These are phyloP conservation scores for Fusarium sp. DNA, from an alignment of 2,329 filamentous ascomycete genomes.

Conservation along the genomic window DNA sequence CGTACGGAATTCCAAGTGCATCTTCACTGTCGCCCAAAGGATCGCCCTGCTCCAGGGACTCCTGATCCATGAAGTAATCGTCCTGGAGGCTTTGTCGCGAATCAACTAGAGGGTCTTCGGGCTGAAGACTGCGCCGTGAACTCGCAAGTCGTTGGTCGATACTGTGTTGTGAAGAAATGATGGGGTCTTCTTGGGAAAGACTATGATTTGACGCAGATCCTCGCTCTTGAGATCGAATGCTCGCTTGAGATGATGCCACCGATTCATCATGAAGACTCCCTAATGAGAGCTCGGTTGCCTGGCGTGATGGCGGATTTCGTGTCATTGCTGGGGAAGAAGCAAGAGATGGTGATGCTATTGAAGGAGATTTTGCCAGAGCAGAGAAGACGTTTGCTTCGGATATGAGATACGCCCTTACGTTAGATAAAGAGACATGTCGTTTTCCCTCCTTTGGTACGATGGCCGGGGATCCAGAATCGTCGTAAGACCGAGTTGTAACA, in stretches of 20 bases:
- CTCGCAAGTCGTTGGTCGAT: slow-evolving; percentile 31
- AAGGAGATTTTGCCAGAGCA: slow-evolving; percentile 67
- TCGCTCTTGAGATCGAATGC: slow-evolving; percentile 41
- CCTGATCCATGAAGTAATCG: slow-evolving; percentile 38
- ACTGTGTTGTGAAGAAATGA: slow-evolving; percentile 19
- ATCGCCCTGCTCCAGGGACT: slow-evolving; percentile 41
- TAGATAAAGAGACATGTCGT: slow-evolving; percentile 71
- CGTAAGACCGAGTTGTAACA: slow-evolving; percentile 60
- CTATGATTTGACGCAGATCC: slow-evolving; percentile 38
- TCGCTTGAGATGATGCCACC: slow-evolving; percentile 42
- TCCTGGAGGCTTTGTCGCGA: slow-evolving; percentile 45
- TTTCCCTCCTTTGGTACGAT: slow-evolving; percentile 70
- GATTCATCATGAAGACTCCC: slow-evolving; percentile 45
- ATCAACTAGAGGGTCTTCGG: slow-evolving; percentile 38
- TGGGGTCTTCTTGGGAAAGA: slow-evolving; percentile 24
- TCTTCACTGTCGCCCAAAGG: slow-evolving; percentile 64
- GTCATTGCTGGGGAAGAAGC: slow-evolving; percentile 65
- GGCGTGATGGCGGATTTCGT: slow-evolving; percentile 51
- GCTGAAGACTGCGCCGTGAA: slow-evolving; percentile 27
- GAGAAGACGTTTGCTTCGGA: slow-evolving; percentile 76
- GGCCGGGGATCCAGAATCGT: slow-evolving; percentile 49
- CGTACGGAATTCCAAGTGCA: slow-evolving; percentile 68
- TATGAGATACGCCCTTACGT: slow-evolving; percentile 72
- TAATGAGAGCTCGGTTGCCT: slow-evolving; percentile 47
- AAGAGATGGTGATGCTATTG: slow-evolving; percentile 58